A percentile compares a stretch with the other conserved stretches of the same genome.
Conservation (phyloP, 2,329 filamentous ascomycete genomes). For the Fusarium anguioides region DNA sequence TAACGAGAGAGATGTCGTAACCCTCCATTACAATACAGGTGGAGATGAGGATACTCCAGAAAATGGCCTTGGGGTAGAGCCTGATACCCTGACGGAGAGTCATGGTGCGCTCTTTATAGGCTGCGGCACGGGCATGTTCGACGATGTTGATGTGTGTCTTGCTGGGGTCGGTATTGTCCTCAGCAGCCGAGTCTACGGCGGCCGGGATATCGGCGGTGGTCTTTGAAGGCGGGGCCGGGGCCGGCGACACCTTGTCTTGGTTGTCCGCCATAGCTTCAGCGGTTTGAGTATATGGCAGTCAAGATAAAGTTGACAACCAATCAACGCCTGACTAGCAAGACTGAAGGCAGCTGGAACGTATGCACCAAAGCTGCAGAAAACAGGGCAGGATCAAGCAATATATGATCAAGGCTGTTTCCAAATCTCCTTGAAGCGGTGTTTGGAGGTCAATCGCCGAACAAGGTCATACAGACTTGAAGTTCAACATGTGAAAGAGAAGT, state of each 20-base stretch:
- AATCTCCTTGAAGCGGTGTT: slow-evolving; percentile 1
- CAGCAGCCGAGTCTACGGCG: slow-evolving; percentile 26
- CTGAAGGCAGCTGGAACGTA: not conserved
- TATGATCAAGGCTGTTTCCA: not conserved
- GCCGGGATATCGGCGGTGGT: slow-evolving; percentile 29
- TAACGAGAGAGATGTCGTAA: slow-evolving; percentile 39
- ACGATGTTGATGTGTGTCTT: slow-evolving; percentile 36
- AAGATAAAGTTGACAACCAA: not conserved
- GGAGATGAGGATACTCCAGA: slow-evolving; percentile 40
- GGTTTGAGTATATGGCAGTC: slow-evolving; percentile 4
- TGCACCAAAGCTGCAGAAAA: not conserved
- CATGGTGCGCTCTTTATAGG: slow-evolving; percentile 40
- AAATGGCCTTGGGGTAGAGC: slow-evolving; percentile 39
- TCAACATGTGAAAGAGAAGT: slow-evolving; percentile 7
- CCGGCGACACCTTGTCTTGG: slow-evolving; percentile 33
- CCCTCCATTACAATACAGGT: slow-evolving; percentile 42
- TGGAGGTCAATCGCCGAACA: not conserved
- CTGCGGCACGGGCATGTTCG: slow-evolving; percentile 39
- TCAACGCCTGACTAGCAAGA: not conserved
- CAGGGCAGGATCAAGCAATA: not conserved
- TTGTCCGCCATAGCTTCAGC: slow-evolving; percentile 28
- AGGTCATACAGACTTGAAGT: slow-evolving; percentile 5
- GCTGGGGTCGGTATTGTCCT: slow-evolving; percentile 11
- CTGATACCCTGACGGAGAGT: slow-evolving; percentile 40
- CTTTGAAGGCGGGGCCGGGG: slow-evolving; percentile 32